Conservation (phyloP, 1,284 basidiomycete species). For the Tilletia horrida region DNA sequence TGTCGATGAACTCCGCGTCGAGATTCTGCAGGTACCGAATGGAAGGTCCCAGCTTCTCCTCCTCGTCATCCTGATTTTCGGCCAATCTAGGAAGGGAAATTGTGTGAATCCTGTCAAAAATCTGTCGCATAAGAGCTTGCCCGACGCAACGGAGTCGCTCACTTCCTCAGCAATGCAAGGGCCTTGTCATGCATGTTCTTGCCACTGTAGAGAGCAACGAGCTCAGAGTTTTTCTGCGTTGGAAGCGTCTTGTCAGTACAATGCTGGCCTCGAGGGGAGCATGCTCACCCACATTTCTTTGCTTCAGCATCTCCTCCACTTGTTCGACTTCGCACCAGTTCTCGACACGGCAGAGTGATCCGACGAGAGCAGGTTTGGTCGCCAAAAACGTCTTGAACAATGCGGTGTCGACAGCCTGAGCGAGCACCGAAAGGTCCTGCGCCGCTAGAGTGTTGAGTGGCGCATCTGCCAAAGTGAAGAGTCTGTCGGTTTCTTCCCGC, state of each 20-base stretch:
- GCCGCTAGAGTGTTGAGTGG: conserved; percentile 37
- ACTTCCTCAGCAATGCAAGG: conserved; percentile 72
- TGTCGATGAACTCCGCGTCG: conserved; percentile 55
- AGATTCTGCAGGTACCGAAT: conserved; percentile 87
- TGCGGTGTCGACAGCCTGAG: conserved; percentile 91
- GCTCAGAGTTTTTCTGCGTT: conserved; percentile 77
- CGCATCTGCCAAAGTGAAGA: conserved; percentile 37
- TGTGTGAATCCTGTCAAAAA: no score
- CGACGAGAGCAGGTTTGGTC: conserved; percentile 76
- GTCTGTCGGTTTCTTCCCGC: conserved; percentile 15
- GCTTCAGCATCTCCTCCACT: conserved; percentile 80
- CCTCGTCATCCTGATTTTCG: conserved; percentile 71
- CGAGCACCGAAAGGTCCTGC: conserved; percentile 60
- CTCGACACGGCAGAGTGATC: conserved; percentile 79
- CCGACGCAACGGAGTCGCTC: neutral
- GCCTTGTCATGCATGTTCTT: conserved; percentile 94
- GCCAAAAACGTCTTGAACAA: conserved; percentile 89
- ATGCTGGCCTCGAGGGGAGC: neutral
- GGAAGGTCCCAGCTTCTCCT: conserved; percentile 77
- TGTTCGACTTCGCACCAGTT: conserved; percentile 98
- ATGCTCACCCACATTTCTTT: conserved; percentile 65
- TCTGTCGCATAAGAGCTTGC: no score
- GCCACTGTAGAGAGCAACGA: conserved; percentile 86
- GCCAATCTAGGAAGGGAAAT: conserved; percentile 15
- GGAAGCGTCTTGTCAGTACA: no score